Conservation (phyloP, 2,329 filamentous ascomycete genomes). For the Pyricularia pennisetigena region DNA sequence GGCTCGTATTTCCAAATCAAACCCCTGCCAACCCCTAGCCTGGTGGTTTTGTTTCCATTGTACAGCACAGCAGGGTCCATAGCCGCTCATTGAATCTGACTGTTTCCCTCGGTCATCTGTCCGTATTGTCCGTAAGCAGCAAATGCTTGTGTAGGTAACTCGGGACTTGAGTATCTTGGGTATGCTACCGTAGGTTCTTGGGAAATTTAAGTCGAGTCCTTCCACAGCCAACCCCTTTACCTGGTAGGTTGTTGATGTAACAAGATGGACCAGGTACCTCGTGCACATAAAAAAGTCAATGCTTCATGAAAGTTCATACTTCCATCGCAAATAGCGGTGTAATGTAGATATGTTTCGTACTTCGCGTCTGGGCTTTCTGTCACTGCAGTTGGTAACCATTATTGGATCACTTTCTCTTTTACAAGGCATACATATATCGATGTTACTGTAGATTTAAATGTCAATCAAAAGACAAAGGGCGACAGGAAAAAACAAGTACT, state of each 20-base stretch:
- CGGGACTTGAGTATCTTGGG: too few relatives aligned
- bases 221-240: neutral
- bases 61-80: neutral
- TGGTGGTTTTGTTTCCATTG: neutral
- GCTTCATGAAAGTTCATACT: neutral
- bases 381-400: neutral
- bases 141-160: neutral
- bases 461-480: neutral
- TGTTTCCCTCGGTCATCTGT: neutral
- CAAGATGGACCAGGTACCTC: too few relatives aligned
- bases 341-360: neutral
- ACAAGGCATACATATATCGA: neutral
- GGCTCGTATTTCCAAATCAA: neutral
- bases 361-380: too few relatives aligned
- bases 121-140: neutral
- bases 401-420: neutral
- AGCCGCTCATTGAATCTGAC: neutral
- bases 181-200: too few relatives aligned
- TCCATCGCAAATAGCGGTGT: neutral
- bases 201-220: too few relatives aligned
- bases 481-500: neutral
- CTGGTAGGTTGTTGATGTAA: neutral
- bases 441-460: neutral
- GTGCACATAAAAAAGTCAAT: neutral
- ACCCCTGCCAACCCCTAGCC: neutral